Evolutionary conservation across 306 rosid genomes (phyloP).

Genomic region (Rosa chinensis): DNA sequence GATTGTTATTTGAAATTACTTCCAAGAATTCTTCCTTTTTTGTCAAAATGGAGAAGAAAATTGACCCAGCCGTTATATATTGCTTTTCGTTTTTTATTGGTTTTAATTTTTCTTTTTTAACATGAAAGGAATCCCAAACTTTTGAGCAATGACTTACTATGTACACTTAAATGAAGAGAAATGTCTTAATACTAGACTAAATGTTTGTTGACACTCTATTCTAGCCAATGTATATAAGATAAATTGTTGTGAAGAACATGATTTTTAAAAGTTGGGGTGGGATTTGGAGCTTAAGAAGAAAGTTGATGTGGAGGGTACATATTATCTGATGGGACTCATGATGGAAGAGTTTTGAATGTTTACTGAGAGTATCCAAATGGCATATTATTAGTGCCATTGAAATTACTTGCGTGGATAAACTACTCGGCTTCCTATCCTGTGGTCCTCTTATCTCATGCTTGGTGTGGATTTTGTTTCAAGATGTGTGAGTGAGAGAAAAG

Average conservation of each 20-base stretch:
- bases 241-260: neutral
- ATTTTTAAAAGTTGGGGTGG: neutral
- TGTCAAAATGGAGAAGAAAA: neutral
- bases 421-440: constrained; percentile 1
- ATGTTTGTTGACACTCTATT: neutral
- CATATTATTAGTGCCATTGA: neutral
- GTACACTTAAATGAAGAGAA: neutral
- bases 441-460: constrained; percentile 17
- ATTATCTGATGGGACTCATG: constrained; percentile 9
- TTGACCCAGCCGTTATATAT: neutral
- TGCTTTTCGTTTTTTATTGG: neutral
- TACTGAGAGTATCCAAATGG: constrained; percentile 27
- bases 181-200: neutral
- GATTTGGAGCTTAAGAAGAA: neutral
- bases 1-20: neutral
- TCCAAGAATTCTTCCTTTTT: neutral
- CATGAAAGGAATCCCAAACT: neutral
- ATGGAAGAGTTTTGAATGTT: constrained; percentile 11
- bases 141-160: neutral
- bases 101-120: neutral
- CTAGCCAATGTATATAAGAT: too few relatives aligned
- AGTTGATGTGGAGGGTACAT: neutral
- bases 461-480: constrained; percentile 9
- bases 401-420: neutral
- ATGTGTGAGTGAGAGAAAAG: constrained; percentile 1